Conservation (phyloP, 1,139 yeast species). For the Sugiyamaella japonica region DNA sequence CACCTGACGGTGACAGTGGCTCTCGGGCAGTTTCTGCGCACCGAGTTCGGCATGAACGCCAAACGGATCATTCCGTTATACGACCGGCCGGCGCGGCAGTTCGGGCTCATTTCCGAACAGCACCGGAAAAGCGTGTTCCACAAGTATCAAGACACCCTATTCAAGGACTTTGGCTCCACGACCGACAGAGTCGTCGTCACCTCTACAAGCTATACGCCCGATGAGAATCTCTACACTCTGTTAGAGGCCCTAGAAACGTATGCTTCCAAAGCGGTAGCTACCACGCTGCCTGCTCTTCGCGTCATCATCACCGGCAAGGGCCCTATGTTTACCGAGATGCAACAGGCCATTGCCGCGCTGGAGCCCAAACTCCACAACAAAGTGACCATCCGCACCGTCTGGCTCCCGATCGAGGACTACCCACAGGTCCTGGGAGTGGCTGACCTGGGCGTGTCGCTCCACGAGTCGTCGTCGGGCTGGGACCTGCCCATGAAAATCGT, state of each 20-base stretch:
- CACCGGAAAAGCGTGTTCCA: conserved; percentile 44
- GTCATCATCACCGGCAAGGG: conserved; percentile 94
- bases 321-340: conserved; percentile 61
- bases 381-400: conserved; percentile 60
- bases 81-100: conserved; percentile 55
- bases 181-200: conserved; percentile 67
- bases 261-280: background rate
- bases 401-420: conserved; percentile 81
- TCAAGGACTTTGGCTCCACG: conserved; percentile 41
- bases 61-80: conserved; percentile 43
- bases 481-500: conserved; percentile 97
- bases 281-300: conserved; percentile 50
- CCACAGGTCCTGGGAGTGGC: conserved; percentile 74
- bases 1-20: conserved; percentile 79
- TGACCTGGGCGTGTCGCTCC: conserved; percentile 87
- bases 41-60: conserved; percentile 53
- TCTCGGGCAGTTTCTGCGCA: conserved; percentile 62
- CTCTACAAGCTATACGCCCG: conserved; percentile 94
- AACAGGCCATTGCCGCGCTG: conserved; percentile 42
- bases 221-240: conserved; percentile 77
- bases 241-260: conserved; percentile 66
- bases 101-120: conserved; percentile 50
- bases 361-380: conserved; percentile 42
- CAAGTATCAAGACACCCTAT: conserved; percentile 43
- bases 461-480: conserved; percentile 86